Base-by-base conservation (phyloP, 2,329 filamentous ascomycete genomes). In the Raffaelea albimanens region DNA sequence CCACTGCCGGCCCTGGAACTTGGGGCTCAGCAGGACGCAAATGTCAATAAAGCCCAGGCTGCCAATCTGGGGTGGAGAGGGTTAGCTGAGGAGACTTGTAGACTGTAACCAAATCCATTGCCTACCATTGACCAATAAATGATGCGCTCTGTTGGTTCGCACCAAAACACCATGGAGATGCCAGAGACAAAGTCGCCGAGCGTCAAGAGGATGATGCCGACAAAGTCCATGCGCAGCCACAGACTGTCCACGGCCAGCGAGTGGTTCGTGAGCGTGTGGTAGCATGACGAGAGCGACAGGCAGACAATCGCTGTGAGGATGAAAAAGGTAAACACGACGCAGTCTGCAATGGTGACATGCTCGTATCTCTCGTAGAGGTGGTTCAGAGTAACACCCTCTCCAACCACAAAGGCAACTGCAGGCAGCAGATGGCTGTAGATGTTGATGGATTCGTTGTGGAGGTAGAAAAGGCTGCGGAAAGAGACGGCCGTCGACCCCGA, bases 341-440 rank as follows among this genome's bases (percentile, higher is more conserved):
- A 7, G 13, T 29, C 25, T 13, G 13, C 25, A 7, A 29, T 7
- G 25, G 25, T 7, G 13, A 29, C 13, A 7, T 29, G 25, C 7
- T 7, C 25, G 13, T 29, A 29, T 7, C 13, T 29, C 7, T 29
- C 13, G 13, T 29, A 13, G 13, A 29, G 25, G 25, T 29, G 13
- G 7, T 13, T 7, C 7, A 29, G 25, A 29, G 58, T 49, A 25
- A 53, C 51, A 36, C 50, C 51, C 50, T 66, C 60, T 20, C 58
- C 57, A 7, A 64, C 36, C n/a, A 66, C 45, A 44, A 63, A 63
- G 20, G 61, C 19, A 3, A 70, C 38, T 11, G 63, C 67, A 0
- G 72, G 71, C 2, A 75, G 52, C 4, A 75, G 60, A 53, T 64
- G 61, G 14, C 60, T 55, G 52, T 57, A 61, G 49, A 63, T 63